Evolutionary conservation across 352 stramenopile species (phyloP).

Genomic region (Phytophthora citrophthora): DNA sequence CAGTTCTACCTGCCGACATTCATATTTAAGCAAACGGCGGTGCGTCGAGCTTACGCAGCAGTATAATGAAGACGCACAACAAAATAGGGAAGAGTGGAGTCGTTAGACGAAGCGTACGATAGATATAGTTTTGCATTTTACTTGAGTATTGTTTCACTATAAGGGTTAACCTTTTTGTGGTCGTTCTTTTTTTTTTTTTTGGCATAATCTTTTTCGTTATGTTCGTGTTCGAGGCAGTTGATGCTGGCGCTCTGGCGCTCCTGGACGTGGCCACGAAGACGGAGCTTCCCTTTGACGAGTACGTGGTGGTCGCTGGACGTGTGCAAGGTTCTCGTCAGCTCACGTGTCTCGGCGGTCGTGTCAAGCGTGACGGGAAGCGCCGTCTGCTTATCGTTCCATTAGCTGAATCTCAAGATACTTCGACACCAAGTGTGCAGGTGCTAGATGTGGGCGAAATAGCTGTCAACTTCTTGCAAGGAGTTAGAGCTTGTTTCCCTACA

Average conservation of each 20-base stretch:
- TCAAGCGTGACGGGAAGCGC: slow-evolving; percentile 50
- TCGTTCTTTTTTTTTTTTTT: slow-evolving; percentile 2
- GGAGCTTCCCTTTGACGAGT: slow-evolving; percentile 63
- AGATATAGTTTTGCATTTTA: slow-evolving; percentile 19
- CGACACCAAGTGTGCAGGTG: slow-evolving; percentile 42
- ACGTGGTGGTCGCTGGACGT: slow-evolving; percentile 57
- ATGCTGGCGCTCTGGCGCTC: slow-evolving; percentile 32
- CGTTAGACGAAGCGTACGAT: slow-evolving; percentile 8
- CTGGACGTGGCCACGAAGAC: slow-evolving; percentile 50
- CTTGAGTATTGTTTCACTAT: slow-evolving; percentile 12
- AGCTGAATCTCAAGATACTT: slow-evolving; percentile 6
- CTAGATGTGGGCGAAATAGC: slow-evolving; percentile 68
- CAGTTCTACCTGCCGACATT: slow-evolving; percentile 82
- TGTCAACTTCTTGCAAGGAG: slow-evolving; percentile 55
- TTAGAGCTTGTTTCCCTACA: slow-evolving; percentile 69
- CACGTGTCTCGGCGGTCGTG: slow-evolving; percentile 62
- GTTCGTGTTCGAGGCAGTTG: slow-evolving; percentile 51
- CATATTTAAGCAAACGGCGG: slow-evolving; percentile 75
- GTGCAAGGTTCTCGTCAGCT: slow-evolving; percentile 49
- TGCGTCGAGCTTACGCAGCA: slow-evolving; percentile 14
- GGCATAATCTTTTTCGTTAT: slow-evolving; percentile 34
- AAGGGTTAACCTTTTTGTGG: not conserved
- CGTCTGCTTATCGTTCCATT: slow-evolving; percentile 61
- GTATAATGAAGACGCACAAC: slow-evolving; percentile 9
- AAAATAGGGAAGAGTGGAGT: slow-evolving; percentile 2